Conservation (phyloP, 2,329 filamentous ascomycete genomes). For the Mariannaea sp. region DNA sequence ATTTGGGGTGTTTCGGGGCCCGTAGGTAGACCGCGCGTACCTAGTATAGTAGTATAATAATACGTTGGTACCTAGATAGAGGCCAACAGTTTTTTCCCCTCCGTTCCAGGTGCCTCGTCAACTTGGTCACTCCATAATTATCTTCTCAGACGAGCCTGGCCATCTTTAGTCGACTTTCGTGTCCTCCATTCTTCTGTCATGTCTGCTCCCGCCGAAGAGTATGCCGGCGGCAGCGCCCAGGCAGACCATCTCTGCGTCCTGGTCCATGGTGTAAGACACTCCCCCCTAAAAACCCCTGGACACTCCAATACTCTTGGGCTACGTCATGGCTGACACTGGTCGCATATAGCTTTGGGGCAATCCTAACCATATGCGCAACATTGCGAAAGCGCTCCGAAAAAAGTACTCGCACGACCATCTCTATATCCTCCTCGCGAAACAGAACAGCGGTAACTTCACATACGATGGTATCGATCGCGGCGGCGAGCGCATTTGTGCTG, state of each 20-base stretch:
- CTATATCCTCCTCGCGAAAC: conserved; percentile 72
- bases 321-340: conserved; percentile 31
- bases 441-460: conserved; percentile 74
- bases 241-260: conserved; percentile 77
- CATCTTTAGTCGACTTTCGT: neutral
- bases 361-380: conserved; percentile 70
- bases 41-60: too few relatives aligned
- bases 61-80: too few relatives aligned
- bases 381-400: conserved; percentile 68
- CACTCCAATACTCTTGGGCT: conserved; percentile 13
- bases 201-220: conserved; percentile 33
- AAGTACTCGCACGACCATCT: conserved; percentile 66
- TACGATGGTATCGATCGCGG: conserved; percentile 72
- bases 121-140: neutral
- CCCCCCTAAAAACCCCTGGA: conserved; percentile 23
- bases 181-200: conserved; percentile 37
- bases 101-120: neutral
- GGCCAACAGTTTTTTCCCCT: conserved; percentile 5
- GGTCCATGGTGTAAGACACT: conserved; percentile 70
- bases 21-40: conserved; percentile 16
- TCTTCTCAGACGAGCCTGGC: neutral
- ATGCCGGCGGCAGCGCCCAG: conserved; percentile 55
- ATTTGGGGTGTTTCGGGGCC: too few relatives aligned
- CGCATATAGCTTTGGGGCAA: conserved; percentile 73
- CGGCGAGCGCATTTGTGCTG: conserved; percentile 68